Base-by-base conservation (phyloP, 371 early-diverging fungal genomes). In the Astathelohania contejeani region DNA sequence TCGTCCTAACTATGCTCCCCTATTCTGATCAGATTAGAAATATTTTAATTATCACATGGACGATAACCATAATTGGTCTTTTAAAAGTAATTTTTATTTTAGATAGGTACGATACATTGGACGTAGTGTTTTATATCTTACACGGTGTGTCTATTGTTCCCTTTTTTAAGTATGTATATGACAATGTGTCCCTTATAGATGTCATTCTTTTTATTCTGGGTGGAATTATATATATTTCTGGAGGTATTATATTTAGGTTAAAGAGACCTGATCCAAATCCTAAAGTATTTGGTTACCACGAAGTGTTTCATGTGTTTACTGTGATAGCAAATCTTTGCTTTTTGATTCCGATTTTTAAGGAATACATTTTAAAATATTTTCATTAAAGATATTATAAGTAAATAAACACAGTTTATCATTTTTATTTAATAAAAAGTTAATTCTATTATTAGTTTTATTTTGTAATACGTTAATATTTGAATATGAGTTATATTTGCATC, bases 231-330 rank as follows among this genome's bases (percentile, higher is more conserved):
- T 75, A 75, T 48, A 56, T 72, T 32, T n/a, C 60, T 7, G 76
- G 76, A 1, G 76, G 71, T 26, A 53, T 65, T 47, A 45, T 75
- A 0, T 75, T 62, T 53, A 69, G 71, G 46, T 42, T 54, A 1
- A 58, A 65, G 55, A 65, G 27, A 37, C 76, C 76, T 4, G 53
- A 75, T 62, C 69, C 68, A 42, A 48, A 37, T 47, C 76, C 76
- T 22, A 14, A 35, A 32, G 37, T 67, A 16, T 69, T 72, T 65
- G 76, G 73, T 35, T 75, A 70, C 47, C 76, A 75, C 49, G 76
- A 75, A 53, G 38, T 75, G 12, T 75, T 72, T 39, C 76, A 75
- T 57, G 49, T 62, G 0, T 57, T 71, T 22, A 75, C 76, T 16
- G 53, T 75, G 24, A 0, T 68, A 10, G 76, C 66, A 0, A 73